Percentiles rank a stretch among this genome's conserved stretches.
Evolutionary conservation across 148 eudicot species (phyloP).

Genomic region (Selenicereus undatus): DNA sequence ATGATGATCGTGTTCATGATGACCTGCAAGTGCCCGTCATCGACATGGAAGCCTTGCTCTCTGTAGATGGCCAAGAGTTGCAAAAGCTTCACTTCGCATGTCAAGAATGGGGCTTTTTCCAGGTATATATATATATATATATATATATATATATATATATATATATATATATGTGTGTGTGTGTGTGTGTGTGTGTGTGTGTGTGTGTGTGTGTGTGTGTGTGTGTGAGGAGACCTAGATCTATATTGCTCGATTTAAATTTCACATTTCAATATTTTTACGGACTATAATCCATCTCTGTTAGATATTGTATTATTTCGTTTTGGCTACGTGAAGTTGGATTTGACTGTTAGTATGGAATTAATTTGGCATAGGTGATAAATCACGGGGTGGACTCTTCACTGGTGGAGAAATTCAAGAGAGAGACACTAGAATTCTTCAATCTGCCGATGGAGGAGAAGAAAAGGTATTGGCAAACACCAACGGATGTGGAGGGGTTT

Average conservation of each 20-base stretch:
- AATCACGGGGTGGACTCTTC: slow-evolving; percentile 32
- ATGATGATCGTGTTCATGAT: not conserved
- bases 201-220: too few species aligned
- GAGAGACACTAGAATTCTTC: slow-evolving; percentile 29
- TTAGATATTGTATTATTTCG: too few species aligned
- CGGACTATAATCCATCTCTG: too few species aligned
- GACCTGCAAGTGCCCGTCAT: slow-evolving; percentile 23
- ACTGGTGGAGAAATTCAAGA: slow-evolving; percentile 29
- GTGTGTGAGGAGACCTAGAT: too few species aligned
- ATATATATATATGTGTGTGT: too few species aligned
- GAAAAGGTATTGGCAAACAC: slow-evolving; percentile 30
- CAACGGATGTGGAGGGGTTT: slow-evolving; percentile 31
- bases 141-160: too few species aligned
- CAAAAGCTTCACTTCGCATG: slow-evolving; percentile 26
- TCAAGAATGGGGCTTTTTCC: slow-evolving; percentile 40
- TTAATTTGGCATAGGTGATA: slow-evolving; percentile 8
- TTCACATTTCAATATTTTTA: too few species aligned
- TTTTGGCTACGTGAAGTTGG: too few species aligned
- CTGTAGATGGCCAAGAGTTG: slow-evolving; percentile 24
- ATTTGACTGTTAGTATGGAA: not conserved
- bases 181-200: too few species aligned
- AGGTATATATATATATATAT: slow-evolving; percentile 19
- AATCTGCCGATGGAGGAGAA: slow-evolving; percentile 31
- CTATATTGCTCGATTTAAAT: too few species aligned
- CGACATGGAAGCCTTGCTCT: slow-evolving; percentile 23